phyloP scores from a whole-genome alignment of 192 early-diverging fungal species.

The Backusella psychrophila region DNA sequence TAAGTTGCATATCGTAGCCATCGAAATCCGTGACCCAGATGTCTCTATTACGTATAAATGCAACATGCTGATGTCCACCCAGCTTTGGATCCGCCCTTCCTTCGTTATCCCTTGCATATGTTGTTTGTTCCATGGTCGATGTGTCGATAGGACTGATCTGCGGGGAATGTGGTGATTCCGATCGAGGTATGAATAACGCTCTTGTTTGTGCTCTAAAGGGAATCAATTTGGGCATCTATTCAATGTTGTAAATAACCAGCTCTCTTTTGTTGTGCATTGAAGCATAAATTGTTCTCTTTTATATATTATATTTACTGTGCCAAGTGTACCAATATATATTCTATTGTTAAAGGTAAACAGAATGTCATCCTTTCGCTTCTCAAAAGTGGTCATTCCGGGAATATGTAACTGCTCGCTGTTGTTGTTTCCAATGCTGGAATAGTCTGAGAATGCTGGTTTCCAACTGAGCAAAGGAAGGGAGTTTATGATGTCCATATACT shows the following conservation, averaged over 20 bases:
- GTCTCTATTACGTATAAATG: constrained; percentile 61
- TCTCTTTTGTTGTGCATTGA: not conserved
- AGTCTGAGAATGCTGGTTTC: not conserved
- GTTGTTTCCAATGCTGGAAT: not conserved
- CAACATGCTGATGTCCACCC: constrained; percentile 50
- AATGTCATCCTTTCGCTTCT: constrained; percentile 19
- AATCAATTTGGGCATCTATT: not conserved
- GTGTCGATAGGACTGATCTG: constrained; percentile 15
- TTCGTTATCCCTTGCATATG: not conserved
- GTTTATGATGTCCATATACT: not conserved
- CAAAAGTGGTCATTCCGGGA: constrained; percentile 44
- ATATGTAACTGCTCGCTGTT: not conserved
- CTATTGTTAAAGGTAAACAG: constrained; percentile 36
- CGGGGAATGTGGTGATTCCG: not conserved
- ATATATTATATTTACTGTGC: constrained; percentile 19
- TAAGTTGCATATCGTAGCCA: constrained; percentile 58
- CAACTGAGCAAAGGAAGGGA: not conserved
- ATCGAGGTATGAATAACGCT: not conserved
- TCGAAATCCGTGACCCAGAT: constrained; percentile 54
- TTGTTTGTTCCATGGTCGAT: not conserved
- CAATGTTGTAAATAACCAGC: not conserved
- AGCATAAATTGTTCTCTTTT: too few relatives aligned
- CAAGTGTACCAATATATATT: constrained; percentile 36
- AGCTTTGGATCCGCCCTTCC: constrained; percentile 51
- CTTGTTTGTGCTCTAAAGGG: not conserved